Evolutionary conservation across 1,284 basidiomycete species (phyloP).

Genomic region (Agroathelia rolfsii): DNA sequence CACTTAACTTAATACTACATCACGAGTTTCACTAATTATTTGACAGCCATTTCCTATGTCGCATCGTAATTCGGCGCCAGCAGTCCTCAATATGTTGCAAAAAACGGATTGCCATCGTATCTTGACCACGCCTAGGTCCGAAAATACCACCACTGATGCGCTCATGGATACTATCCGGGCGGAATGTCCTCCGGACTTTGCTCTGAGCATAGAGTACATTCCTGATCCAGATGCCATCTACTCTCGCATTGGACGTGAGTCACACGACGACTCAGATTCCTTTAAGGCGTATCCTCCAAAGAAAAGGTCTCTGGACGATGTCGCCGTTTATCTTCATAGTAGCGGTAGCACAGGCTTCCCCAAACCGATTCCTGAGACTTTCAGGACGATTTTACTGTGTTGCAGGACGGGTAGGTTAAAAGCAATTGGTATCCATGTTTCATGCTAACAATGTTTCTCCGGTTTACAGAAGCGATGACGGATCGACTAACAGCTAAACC

Average conservation of each 20-base stretch:
- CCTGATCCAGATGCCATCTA: conserved; percentile 20
- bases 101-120: conserved; percentile 21
- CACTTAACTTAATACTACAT: no score
- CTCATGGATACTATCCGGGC: conserved; percentile 18
- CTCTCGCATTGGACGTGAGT: conserved; percentile 21
- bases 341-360: conserved; percentile 22
- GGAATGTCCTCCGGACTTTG: conserved; percentile 10
- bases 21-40: no score
- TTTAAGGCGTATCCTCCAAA: conserved; percentile 19
- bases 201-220: conserved; percentile 19
- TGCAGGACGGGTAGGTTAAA: conserved; percentile 1
- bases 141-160: no score
- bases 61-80: conserved; percentile 25
- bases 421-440: no score
- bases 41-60: conserved; percentile 24
- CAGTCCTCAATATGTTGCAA: conserved; percentile 22
- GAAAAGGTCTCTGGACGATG: neutral
- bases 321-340: conserved; percentile 16
- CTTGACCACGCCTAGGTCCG: conserved; percentile 19
- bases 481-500: no score
- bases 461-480: no score
- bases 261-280: conserved; percentile 2
- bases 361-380: conserved; percentile 17
- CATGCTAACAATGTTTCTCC: no score
- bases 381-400: neutral